A percentile compares a stretch with the other conserved stretches of the same genome.
Conservation (phyloP, 768 basidiomycete genomes). For the Porphyrellus cyaneotinctus region DNA sequence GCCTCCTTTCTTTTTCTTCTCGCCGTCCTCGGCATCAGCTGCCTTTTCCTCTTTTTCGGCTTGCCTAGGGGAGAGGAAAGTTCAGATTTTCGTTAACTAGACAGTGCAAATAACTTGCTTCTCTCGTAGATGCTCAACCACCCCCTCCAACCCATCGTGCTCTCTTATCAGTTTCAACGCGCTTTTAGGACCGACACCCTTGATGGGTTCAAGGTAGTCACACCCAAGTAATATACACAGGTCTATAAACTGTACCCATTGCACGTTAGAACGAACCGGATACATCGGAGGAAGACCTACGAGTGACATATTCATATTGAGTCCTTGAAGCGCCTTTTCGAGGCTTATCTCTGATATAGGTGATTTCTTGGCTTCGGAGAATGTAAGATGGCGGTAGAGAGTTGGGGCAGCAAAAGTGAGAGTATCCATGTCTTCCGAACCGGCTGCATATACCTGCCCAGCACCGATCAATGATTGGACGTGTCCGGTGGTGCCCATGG, state of each 20-base stretch:
- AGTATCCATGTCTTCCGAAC: constrained; percentile 99
- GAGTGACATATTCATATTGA: constrained; percentile 90
- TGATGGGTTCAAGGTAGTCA: constrained; percentile 99
- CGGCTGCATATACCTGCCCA: constrained; percentile 86
- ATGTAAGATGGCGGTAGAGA: constrained; percentile 92
- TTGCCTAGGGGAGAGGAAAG: constrained; percentile 20
- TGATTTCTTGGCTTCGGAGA: constrained; percentile 95
- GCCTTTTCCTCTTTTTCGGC: constrained; percentile 43
- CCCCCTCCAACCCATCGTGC: constrained; percentile 62
- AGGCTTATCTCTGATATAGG: constrained; percentile 93
- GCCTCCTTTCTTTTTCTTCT: constrained; percentile 60
- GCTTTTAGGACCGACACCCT: constrained; percentile 92
- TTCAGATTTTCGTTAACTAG: neutral
- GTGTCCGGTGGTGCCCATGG: neutral
- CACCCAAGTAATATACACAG: constrained; percentile 95
- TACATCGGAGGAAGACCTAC: constrained; percentile 35
- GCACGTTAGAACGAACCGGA: neutral
- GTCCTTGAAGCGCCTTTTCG: constrained; percentile 75
- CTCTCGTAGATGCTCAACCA: constrained; percentile 74
- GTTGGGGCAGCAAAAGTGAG: constrained; percentile 92
- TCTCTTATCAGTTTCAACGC: constrained; percentile 92
- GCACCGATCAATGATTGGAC: neutral
- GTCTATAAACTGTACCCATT: constrained; percentile 74
- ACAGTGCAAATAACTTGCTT: constrained; percentile 44
- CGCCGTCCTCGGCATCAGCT: constrained; percentile 38